phyloP scores from a whole-genome alignment of 139 green algal species.

The Chlorella sp. region DNA sequence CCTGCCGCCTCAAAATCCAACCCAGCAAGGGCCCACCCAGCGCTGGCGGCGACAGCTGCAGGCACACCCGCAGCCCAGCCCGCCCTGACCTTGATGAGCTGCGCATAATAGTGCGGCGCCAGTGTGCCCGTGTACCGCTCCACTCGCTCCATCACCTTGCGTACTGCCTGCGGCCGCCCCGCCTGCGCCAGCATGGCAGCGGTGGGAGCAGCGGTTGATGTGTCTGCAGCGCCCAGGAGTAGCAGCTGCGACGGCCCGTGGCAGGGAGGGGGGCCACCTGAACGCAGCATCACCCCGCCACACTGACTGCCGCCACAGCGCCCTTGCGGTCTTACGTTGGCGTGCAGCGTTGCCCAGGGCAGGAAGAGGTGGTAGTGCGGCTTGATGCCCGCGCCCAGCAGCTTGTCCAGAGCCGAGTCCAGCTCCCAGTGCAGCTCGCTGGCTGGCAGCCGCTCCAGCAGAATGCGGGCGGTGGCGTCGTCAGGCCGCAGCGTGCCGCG shows the following conservation, averaged over 20 bases:
- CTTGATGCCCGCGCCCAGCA: constrained; percentile 1
- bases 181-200: too few relatives aligned
- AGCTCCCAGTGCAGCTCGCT: neutral
- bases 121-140: neutral
- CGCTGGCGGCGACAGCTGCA: too few relatives aligned
- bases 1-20: too few relatives aligned
- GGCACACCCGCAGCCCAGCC: too few relatives aligned
- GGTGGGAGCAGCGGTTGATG: too few relatives aligned
- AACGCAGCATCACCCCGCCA: too few relatives aligned
- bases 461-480: neutral
- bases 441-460: neutral
- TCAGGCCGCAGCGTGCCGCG: neutral
- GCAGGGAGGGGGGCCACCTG: too few relatives aligned
- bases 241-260: too few relatives aligned
- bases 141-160: constrained; percentile 16
- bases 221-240: too few relatives aligned
- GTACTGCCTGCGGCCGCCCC: constrained; percentile 2
- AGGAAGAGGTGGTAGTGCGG: constrained; percentile 1
- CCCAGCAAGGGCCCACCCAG: neutral
- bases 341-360: constrained; percentile 21
- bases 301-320: too few relatives aligned
- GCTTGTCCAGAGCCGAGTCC: constrained; percentile 10
- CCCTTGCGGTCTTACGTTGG: neutral
- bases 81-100: neutral
- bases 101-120: constrained; percentile 4